Conservation (phyloP, 179 eudicot genomes). For the Gypsophila paniculata region DNA sequence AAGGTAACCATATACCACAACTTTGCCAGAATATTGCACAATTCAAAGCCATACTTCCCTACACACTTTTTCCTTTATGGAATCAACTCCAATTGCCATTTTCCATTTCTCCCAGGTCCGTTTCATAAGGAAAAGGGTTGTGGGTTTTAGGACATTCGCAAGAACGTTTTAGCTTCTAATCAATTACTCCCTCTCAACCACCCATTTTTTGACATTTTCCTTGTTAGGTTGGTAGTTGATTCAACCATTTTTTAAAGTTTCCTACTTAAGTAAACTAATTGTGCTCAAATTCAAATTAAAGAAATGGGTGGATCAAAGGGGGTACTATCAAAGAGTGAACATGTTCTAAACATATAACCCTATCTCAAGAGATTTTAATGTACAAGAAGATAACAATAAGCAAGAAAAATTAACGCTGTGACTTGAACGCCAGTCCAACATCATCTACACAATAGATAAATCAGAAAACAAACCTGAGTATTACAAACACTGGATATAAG, state of each 20-base stretch:
- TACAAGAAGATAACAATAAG: not conserved
- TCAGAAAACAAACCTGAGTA: conserved; percentile 66
- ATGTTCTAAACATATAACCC: too few species aligned
- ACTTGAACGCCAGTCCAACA: not conserved
- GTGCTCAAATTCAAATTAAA: too few species aligned
- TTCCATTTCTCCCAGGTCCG: not conserved
- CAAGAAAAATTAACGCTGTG: not conserved
- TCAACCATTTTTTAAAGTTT: too few species aligned
- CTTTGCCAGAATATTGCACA: not conserved
- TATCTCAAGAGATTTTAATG: not conserved
- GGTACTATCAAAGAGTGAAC: not conserved
- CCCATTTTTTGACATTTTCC: too few species aligned
- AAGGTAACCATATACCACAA: not conserved
- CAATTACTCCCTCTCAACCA: too few species aligned
- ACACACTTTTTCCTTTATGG: not conserved
- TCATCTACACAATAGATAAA: not conserved
- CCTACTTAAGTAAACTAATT: too few species aligned
- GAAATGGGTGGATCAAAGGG: too few species aligned
- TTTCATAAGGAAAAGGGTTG: not conserved
- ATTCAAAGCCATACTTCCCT: not conserved
- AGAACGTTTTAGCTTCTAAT: not conserved
- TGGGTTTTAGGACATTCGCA: not conserved
- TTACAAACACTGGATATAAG: conserved; percentile 79
- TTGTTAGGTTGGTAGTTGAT: too few species aligned
- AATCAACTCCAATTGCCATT: not conserved